Evolutionary conservation across 1,284 basidiomycete genomes (phyloP).

Genomic region (Tausonia pullulans): DNA sequence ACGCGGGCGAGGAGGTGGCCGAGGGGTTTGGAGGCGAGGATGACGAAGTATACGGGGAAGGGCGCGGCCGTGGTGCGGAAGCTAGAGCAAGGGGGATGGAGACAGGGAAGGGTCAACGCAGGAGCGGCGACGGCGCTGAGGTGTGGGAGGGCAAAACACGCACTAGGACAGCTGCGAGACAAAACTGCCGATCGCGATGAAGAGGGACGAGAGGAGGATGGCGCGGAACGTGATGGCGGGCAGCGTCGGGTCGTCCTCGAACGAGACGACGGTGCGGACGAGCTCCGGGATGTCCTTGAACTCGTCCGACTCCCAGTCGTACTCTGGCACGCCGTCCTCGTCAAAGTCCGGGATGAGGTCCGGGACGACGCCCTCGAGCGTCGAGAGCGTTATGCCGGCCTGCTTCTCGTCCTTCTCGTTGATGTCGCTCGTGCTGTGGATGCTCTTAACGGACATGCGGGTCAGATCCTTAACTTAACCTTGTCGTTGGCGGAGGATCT

Average conservation of each 20-base stretch:
- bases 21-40: conserved; percentile 18
- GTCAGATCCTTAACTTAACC: too few relatives aligned
- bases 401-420: too few relatives aligned
- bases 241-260: conserved; percentile 20
- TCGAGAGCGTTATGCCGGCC: too few relatives aligned
- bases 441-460: too few relatives aligned
- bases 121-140: neutral
- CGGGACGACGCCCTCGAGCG: too few relatives aligned
- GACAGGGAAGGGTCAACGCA: neutral
- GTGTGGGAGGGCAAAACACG: neutral
- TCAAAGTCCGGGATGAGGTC: neutral
- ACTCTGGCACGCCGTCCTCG: neutral
- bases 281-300: conserved; percentile 19
- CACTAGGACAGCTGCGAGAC: conserved; percentile 20
- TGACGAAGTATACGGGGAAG: conserved; percentile 21
- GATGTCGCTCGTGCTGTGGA: too few relatives aligned
- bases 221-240: conserved; percentile 19
- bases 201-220: conserved; percentile 18
- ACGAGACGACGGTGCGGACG: conserved; percentile 19
- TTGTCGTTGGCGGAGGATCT: too few relatives aligned
- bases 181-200: conserved; percentile 19
- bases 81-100: neutral
- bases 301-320: conserved; percentile 19
- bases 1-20: conserved; percentile 8
- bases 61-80: conserved; percentile 19